These are phyloP conservation scores for Biancaea sappan DNA, from an alignment of 306 rosid genomes.

Conservation along the genomic window DNA sequence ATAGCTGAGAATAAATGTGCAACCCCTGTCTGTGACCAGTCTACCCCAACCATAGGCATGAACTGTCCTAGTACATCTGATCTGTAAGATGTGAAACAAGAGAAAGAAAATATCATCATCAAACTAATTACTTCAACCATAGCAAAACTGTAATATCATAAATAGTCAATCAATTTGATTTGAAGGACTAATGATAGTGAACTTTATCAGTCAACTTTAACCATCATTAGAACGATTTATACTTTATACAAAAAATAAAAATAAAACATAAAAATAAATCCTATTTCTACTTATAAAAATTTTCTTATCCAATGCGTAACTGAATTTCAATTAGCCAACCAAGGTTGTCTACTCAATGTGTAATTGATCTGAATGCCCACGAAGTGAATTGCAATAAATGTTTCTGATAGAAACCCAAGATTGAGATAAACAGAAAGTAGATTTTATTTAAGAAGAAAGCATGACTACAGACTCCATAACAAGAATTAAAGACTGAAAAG, in stretches of 20 bases:
- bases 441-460: no score
- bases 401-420: no score
- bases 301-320: neutral
- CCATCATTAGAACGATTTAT: no score
- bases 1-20: conserved; percentile 94
- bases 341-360: neutral
- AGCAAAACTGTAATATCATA: conserved; percentile 10
- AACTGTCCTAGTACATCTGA: conserved; percentile 97
- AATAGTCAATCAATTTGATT: conserved; percentile 22
- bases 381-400: conserved; percentile 4
- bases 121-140: neutral
- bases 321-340: conserved; percentile 12
- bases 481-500: no score
- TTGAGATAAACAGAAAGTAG: no score
- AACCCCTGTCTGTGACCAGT: conserved; percentile 97
- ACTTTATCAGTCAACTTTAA: conserved; percentile 6
- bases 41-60: conserved; percentile 97
- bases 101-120: conserved; percentile 23
- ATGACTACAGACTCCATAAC: no score
- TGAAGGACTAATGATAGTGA: neutral
- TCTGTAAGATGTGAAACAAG: conserved; percentile 45
- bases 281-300: neutral
- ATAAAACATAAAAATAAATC: neutral
- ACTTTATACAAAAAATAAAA: no score
- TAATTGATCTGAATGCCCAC: conserved; percentile 16